These are phyloP conservation scores for Alternaria atra DNA, from an alignment of 2,329 filamentous ascomycete genomes.

Conservation along the genomic window DNA sequence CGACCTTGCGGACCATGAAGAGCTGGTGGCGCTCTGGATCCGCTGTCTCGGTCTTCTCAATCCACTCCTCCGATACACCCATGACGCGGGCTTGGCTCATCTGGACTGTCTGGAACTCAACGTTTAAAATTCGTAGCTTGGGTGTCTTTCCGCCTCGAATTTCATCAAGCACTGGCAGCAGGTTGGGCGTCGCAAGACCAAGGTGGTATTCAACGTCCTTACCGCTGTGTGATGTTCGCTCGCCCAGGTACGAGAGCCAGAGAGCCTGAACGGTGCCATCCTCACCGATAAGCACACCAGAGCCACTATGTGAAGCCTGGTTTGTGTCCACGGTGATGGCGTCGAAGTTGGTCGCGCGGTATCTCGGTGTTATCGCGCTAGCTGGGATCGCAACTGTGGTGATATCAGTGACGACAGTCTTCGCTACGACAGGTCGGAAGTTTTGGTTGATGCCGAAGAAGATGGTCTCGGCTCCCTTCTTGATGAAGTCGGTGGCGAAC, in stretches of 20 bases:
- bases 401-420: constrained; percentile 95
- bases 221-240: constrained; percentile 78
- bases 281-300: constrained; percentile 87
- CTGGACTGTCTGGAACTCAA: constrained; percentile 93
- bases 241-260: constrained; percentile 96
- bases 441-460: constrained; percentile 99
- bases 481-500: constrained; percentile 81
- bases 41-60: constrained; percentile 84
- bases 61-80: constrained; percentile 97
- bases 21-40: constrained; percentile 95
- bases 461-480: constrained; percentile 91
- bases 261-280: constrained; percentile 93
- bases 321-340: constrained; percentile 97
- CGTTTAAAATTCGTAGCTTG: constrained; percentile 86
- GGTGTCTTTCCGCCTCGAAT: constrained; percentile 83
- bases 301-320: constrained; percentile 89
- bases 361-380: constrained; percentile 88
- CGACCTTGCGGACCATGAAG: constrained; percentile 96
- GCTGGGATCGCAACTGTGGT: constrained; percentile 96
- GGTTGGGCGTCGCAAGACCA: constrained; percentile 84
- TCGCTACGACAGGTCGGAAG: constrained; percentile 88
- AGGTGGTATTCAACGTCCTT: constrained; percentile 97
- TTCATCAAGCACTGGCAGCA: constrained; percentile 87
- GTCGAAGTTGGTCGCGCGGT: constrained; percentile 93
- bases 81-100: constrained; percentile 98